Base-by-base conservation (phyloP, 73 alveolate species). In the Blepharisma stoltei region DNA sequence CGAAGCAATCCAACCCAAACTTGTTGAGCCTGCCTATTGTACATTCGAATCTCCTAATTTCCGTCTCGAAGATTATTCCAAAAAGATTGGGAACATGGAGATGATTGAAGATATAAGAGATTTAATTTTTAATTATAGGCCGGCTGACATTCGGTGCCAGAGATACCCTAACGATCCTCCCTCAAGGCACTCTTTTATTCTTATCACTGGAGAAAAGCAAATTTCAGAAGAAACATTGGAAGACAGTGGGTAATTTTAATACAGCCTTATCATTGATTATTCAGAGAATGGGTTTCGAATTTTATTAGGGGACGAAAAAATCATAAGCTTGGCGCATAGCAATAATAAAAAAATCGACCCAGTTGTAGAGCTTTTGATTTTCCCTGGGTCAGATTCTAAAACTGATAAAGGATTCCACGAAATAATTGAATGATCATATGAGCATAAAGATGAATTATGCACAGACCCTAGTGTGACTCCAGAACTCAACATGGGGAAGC, bases 331-430 rank as follows among this genome's bases (percentile, higher is more conserved):
- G 11, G 41, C 41, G 3, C 41, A 32, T 32, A 14, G 46, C 14
- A 38, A 11, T 60, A 60, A 60, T 60, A n/a, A 14, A 14, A 60
- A 60, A 25, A 38, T 14, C 2, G 23, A 60, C 6, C 18, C 49
- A 1, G 11, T n/a, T 25, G 23, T 60, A 38, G 73, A 60, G 23
- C 14, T 60, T n/a, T 2, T 60, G n/a, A n/a, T 14, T 60, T 38
- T 60, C 18, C 73, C 73, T 20, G 73, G 73, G 38, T 60, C 46
- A 9, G 73, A 60, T 60, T 14, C 73, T 60, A n/a, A 60, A 25
- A 25, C 45, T 14, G 11, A 14, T 20, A 38, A 38, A 20, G 73
- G 73, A 14, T 8, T 60, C 23, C 18, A 14, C 5, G 73, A 60
- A 14, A 60, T 60, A 8, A 60, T 60, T 20, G 73, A 60, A 60